Evolutionary conservation across 2,329 filamentous ascomycete species (phyloP).

Genomic region (Exophiala viscosa): DNA sequence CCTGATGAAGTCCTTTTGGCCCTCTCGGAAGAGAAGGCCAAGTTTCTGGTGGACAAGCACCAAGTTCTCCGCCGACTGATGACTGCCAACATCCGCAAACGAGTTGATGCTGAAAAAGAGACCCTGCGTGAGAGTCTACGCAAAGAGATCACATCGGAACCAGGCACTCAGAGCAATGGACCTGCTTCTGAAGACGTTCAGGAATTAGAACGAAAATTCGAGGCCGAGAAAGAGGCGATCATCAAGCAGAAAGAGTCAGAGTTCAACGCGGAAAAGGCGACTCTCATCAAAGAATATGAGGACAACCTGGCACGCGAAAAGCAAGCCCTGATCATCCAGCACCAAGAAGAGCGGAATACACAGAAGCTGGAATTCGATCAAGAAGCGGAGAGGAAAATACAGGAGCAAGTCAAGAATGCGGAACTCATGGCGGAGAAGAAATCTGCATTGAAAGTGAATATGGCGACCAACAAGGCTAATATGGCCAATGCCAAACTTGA

Average conservation of each 20-base stretch:
- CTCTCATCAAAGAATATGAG: conserved; percentile 36
- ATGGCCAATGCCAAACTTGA: conserved; percentile 67
- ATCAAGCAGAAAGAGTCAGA: conserved; percentile 42
- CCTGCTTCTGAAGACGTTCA: conserved; percentile 7
- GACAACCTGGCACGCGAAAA: conserved; percentile 39
- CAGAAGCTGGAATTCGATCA: conserved; percentile 55
- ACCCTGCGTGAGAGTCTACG: conserved; percentile 32
- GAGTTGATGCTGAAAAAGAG: conserved; percentile 34
- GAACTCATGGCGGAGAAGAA: conserved; percentile 69
- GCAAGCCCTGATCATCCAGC: conserved; percentile 42
- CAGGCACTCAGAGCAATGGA: conserved; percentile 5
- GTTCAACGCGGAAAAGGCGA: conserved; percentile 36
- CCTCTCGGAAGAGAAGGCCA: conserved; percentile 49
- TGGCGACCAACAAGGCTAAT: conserved; percentile 67
- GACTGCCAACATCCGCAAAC: conserved; percentile 55
- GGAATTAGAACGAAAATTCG: conserved; percentile 22
- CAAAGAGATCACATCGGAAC: conserved; percentile 32
- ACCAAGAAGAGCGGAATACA: conserved; percentile 58
- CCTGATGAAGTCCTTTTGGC: conserved; percentile 37
- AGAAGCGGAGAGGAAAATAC: conserved; percentile 38
- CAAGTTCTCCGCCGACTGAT: conserved; percentile 49
- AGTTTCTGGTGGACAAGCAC: conserved; percentile 50
- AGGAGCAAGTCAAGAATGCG: conserved; percentile 46
- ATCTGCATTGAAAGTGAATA: conserved; percentile 69
- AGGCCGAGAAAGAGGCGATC: conserved; percentile 21